Percentiles rank a stretch among this genome's conserved stretches.
These are phyloP conservation scores for Alnus glutinosa DNA, from an alignment of 306 rosid genomes.

Conservation along the genomic window DNA sequence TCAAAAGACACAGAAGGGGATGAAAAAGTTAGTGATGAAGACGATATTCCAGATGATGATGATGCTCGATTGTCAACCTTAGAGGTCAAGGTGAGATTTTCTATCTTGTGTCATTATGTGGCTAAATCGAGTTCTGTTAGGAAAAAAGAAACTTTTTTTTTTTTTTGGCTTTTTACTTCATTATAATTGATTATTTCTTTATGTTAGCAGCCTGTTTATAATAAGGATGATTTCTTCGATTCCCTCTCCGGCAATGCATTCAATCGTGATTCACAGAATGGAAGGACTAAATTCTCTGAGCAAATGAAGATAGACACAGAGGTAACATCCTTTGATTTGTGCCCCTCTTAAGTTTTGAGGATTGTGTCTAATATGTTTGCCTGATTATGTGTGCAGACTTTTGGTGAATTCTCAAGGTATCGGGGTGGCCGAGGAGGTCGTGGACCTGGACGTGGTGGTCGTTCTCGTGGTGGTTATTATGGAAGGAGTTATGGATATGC, in stretches of 20 bases:
- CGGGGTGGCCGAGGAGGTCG: conserved; percentile 86
- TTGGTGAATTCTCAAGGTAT: conserved; percentile 74
- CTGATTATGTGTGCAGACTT: conserved; percentile 65
- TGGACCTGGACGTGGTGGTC: conserved; percentile 76
- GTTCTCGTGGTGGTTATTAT: conserved; percentile 73
- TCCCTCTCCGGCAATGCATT: conserved; percentile 57
- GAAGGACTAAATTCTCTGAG: conserved; percentile 78
- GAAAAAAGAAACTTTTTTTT: not conserved
- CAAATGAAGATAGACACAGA: conserved; percentile 85
- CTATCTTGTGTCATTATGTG: conserved; percentile 9
- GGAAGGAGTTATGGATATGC: conserved; percentile 63
- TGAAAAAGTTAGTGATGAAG: conserved; percentile 57
- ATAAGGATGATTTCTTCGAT: conserved; percentile 93
- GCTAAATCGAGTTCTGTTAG: not conserved
- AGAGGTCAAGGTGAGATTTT: conserved; percentile 52
- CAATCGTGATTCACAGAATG: conserved; percentile 56
- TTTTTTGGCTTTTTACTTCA: conserved; percentile 18
- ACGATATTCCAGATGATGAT: conserved; percentile 58
- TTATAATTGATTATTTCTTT: conserved; percentile 17
- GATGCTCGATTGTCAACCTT: conserved; percentile 45
- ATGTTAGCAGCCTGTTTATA: conserved; percentile 64
- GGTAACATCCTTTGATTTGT: conserved; percentile 41
- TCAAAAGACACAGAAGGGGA: conserved; percentile 59
- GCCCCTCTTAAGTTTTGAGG: conserved; percentile 13
- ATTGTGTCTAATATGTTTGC: conserved; percentile 21